Conservation (phyloP, 768 basidiomycete species). For the Suillus subalutaceus region DNA sequence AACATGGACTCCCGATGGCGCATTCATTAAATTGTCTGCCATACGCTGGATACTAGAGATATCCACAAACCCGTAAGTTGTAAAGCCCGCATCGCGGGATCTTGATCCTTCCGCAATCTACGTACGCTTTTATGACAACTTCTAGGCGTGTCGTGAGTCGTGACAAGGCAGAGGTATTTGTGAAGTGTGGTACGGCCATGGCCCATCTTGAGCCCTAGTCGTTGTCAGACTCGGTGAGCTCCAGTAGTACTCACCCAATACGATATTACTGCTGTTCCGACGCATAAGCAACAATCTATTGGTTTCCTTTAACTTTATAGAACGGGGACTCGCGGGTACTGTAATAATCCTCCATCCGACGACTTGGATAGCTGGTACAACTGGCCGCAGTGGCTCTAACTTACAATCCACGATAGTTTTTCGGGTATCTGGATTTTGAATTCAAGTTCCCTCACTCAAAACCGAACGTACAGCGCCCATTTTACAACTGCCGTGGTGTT, state of each 20-base stretch:
- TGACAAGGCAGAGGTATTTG: neutral
- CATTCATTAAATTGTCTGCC: neutral
- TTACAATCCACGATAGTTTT: neutral
- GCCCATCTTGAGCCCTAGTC: too few relatives aligned
- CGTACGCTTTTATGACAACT: too few relatives aligned
- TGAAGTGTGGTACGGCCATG: neutral
- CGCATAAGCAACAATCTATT: too few relatives aligned
- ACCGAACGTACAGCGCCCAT: neutral
- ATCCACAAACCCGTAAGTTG: neutral
- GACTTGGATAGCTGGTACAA: too few relatives aligned
- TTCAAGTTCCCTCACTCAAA: neutral
- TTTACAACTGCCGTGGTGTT: constrained; percentile 6
- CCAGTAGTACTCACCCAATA: too few relatives aligned
- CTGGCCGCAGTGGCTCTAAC: too few relatives aligned
- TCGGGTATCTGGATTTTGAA: neutral
- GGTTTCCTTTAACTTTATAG: too few relatives aligned
- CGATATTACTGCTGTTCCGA: too few relatives aligned
- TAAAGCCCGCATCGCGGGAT: neutral
- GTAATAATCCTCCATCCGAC: too few relatives aligned
- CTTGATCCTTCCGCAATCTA: neutral
- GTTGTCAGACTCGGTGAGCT: too few relatives aligned
- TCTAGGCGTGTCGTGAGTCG: neutral
- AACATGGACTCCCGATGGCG: too few relatives aligned
- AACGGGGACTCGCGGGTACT: too few relatives aligned
- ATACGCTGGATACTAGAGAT: neutral